Conservation (phyloP, 139 green algal genomes). For the Pleodorina starrii region DNA sequence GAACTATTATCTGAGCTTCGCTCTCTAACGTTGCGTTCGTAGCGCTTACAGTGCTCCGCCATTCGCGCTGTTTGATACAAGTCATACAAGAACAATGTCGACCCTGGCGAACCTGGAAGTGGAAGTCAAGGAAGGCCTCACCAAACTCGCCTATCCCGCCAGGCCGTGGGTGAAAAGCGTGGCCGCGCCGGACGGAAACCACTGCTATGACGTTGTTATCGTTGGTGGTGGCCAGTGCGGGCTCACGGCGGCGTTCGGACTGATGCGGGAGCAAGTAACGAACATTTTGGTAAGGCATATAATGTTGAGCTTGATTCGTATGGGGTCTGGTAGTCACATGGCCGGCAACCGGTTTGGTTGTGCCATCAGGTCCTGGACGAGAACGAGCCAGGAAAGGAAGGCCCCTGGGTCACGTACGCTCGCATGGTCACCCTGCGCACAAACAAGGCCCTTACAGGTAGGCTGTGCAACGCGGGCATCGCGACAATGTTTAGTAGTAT, state of each 20-base stretch:
- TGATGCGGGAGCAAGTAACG: constrained; percentile 47
- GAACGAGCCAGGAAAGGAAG: constrained; percentile 56
- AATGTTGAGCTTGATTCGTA: too few species aligned
- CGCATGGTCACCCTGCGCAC: constrained; percentile 65
- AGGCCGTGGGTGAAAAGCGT: constrained; percentile 44
- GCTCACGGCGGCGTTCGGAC: constrained; percentile 56
- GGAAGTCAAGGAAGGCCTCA: constrained; percentile 44
- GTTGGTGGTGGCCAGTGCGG: constrained; percentile 64
- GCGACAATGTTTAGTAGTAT: too few species aligned
- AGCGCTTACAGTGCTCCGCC: too few species aligned
- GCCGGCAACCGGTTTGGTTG: too few species aligned
- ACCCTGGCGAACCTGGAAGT: neutral
- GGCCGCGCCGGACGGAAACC: neutral
- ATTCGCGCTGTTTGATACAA: too few species aligned
- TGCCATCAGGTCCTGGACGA: constrained; percentile 50
- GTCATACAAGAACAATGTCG: constrained; percentile 17
- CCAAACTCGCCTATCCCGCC: constrained; percentile 48
- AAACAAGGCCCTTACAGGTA: constrained; percentile 63
- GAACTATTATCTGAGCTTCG: too few species aligned
- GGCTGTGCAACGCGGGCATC: too few species aligned
- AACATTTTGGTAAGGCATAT: constrained; percentile 43
- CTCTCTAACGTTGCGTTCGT: too few species aligned
- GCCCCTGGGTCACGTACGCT: constrained; percentile 63
- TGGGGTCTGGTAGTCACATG: too few species aligned
- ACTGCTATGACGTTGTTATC: constrained; percentile 53